A percentile compares a stretch with the other conserved stretches of the same genome.
These are phyloP conservation scores for Pichia cactophila DNA, from an alignment of 1,139 yeast genomes.

Conservation along the genomic window DNA sequence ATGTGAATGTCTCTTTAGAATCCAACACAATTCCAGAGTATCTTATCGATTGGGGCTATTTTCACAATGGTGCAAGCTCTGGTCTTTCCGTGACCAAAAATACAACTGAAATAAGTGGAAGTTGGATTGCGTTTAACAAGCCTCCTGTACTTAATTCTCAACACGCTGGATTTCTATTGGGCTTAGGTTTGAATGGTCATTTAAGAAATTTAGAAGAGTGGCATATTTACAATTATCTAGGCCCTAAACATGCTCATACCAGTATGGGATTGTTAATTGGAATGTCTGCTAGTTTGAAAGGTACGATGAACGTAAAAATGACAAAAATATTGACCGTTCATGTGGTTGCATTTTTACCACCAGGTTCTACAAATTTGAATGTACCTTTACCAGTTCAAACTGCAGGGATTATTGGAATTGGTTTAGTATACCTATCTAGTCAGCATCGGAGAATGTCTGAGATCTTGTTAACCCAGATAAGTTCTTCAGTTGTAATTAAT, in stretches of 20 bases:
- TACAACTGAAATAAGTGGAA: slow-evolving; percentile 71
- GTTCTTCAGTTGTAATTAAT: slow-evolving; percentile 48
- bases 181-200: slow-evolving; percentile 89
- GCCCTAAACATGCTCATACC: slow-evolving; percentile 80
- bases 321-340: slow-evolving; percentile 92
- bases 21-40: slow-evolving; percentile 45
- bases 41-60: slow-evolving; percentile 73
- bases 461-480: slow-evolving; percentile 60
- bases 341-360: slow-evolving; percentile 83
- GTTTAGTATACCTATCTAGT: slow-evolving; percentile 68
- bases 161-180: slow-evolving; percentile 93
- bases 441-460: slow-evolving; percentile 88
- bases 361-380: slow-evolving; percentile 84
- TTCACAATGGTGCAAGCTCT: slow-evolving; percentile 87
- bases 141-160: slow-evolving; percentile 67
- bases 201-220: slow-evolving; percentile 80
- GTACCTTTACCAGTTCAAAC: slow-evolving; percentile 81
- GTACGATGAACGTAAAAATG: slow-evolving; percentile 79
- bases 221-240: slow-evolving; percentile 91
- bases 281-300: slow-evolving; percentile 81
- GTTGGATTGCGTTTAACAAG: slow-evolving; percentile 87
- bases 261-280: slow-evolving; percentile 86
- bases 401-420: slow-evolving; percentile 88
- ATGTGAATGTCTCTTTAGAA: slow-evolving; percentile 56
- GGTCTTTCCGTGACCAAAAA: slow-evolving; percentile 71